These are phyloP conservation scores for Phyllosticta citrichinensis DNA, from an alignment of 2,329 filamentous ascomycete species.

Conservation along the genomic window DNA sequence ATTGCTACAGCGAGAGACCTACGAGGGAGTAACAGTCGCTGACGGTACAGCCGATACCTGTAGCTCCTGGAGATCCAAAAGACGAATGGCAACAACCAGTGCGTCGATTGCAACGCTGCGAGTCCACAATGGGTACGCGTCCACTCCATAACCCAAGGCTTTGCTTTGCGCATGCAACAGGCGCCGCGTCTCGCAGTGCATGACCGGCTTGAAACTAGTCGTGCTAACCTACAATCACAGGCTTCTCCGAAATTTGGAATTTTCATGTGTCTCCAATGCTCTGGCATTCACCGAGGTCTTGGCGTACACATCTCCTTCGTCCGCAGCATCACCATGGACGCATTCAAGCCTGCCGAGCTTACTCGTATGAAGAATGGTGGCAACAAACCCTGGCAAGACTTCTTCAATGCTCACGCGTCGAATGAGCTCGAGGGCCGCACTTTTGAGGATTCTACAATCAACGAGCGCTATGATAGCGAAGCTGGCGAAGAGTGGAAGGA, in stretches of 20 bases:
- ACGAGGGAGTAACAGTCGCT: background rate
- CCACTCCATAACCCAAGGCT: conserved; percentile 8
- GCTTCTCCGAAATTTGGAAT: conserved; percentile 91
- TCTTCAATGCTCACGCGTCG: conserved; percentile 57
- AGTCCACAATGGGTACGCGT: conserved; percentile 86
- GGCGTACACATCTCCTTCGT: conserved; percentile 99
- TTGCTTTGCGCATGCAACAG: conserved; percentile 1
- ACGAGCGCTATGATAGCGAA: conserved; percentile 81
- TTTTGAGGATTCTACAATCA: conserved; percentile 83
- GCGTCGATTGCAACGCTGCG: conserved; percentile 91
- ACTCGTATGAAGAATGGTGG: conserved; percentile 88
- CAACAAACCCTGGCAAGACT: conserved; percentile 76
- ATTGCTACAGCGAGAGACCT: background rate
- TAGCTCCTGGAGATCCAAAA: conserved; percentile 89
- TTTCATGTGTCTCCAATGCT: conserved; percentile 96
- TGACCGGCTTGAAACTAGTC: too few relatives aligned
- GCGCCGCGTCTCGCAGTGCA: background rate
- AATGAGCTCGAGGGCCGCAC: conserved; percentile 37
- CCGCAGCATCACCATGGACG: conserved; percentile 95
- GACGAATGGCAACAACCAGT: conserved; percentile 75
- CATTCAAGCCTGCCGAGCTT: conserved; percentile 88
- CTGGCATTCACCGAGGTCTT: conserved; percentile 85
- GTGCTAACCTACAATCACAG: conserved; percentile 24
- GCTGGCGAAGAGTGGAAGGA: conserved; percentile 95
- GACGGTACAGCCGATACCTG: background rate